phyloP scores from a whole-genome alignment of 2,329 filamentous ascomycete genomes.

The Talaromyces rugulosus region DNA sequence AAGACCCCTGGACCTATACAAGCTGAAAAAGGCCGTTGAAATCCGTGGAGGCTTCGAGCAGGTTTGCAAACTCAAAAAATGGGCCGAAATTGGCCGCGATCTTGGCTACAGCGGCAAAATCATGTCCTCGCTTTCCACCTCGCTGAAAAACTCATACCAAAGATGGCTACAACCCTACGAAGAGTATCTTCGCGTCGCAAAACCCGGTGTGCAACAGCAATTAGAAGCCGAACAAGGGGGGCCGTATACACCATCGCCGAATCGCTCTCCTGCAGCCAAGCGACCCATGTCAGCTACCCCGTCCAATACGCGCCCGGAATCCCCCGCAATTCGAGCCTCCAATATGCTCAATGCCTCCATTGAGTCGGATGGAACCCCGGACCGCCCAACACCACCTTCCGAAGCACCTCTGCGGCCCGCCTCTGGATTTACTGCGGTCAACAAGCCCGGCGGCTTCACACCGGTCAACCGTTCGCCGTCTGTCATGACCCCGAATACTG shows the following conservation, averaged over 20 bases:
- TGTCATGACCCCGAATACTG: conserved; percentile 40
- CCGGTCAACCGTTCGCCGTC: conserved; percentile 52
- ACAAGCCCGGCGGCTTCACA: conserved; percentile 55
- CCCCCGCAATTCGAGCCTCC: conserved; percentile 60
- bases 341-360: conserved; percentile 54
- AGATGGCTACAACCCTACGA: conserved; percentile 97
- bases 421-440: conserved; percentile 68
- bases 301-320: conserved; percentile 54
- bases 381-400: conserved; percentile 31
- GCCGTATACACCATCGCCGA: conserved; percentile 74
- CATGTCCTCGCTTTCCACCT: conserved; percentile 97
- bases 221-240: conserved; percentile 90
- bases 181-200: conserved; percentile 84
- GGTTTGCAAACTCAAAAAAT: conserved; percentile 97
- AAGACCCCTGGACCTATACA: conserved; percentile 90
- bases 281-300: conserved; percentile 39
- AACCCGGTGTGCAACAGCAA: conserved; percentile 94
- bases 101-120: conserved; percentile 98
- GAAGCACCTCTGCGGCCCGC: conserved; percentile 37
- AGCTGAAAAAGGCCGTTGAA: conserved; percentile 94
- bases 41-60: conserved; percentile 90
- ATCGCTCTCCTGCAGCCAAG: conserved; percentile 67
- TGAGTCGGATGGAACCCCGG: conserved; percentile 27
- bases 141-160: conserved; percentile 96
- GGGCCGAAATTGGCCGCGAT: conserved; percentile 96